Conservation (phyloP, 352 stramenopile species). For the Blastocystis sp. region DNA sequence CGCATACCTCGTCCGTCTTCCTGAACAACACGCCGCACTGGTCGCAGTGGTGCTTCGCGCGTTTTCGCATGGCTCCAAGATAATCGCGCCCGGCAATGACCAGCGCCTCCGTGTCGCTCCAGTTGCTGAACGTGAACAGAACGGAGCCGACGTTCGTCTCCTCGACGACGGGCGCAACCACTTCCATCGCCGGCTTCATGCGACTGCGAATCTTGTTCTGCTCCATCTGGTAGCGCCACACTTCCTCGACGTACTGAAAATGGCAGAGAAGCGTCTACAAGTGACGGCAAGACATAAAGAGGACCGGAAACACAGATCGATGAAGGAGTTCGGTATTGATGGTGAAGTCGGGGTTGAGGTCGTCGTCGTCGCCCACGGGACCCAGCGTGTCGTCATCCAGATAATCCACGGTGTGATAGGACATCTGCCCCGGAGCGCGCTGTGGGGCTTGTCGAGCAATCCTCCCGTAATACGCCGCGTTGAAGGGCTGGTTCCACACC, state of each 20-base stretch:
- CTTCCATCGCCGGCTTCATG: not conserved
- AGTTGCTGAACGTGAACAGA: constrained; percentile 35
- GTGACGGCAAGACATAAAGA: not conserved
- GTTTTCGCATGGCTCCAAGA: not conserved
- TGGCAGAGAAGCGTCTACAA: constrained; percentile 28
- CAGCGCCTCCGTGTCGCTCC: constrained; percentile 22
- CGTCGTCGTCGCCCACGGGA: constrained; percentile 3
- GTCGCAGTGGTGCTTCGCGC: constrained; percentile 23
- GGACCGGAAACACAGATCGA: constrained; percentile 3
- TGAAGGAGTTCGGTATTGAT: constrained; percentile 57
- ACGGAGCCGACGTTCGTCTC: not conserved
- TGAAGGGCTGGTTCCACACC: constrained; percentile 14
- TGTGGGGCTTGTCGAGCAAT: not conserved
- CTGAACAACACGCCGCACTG: constrained; percentile 41
- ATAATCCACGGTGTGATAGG: constrained; percentile 4
- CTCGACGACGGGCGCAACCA: not conserved
- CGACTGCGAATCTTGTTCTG: constrained; percentile 35
- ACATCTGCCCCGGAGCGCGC: not conserved
- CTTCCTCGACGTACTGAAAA: constrained; percentile 39
- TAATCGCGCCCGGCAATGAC: not conserved
- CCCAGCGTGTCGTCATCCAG: constrained; percentile 16
- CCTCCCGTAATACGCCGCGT: not conserved
- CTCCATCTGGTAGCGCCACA: constrained; percentile 41
- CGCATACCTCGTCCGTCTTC: constrained; percentile 26
- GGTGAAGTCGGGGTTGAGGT: constrained; percentile 46